Percentiles rank a stretch among this genome's conserved stretches.
Conservation (phyloP, 495 filamentous ascomycete species). For the Annulohypoxylon maeteangense region DNA sequence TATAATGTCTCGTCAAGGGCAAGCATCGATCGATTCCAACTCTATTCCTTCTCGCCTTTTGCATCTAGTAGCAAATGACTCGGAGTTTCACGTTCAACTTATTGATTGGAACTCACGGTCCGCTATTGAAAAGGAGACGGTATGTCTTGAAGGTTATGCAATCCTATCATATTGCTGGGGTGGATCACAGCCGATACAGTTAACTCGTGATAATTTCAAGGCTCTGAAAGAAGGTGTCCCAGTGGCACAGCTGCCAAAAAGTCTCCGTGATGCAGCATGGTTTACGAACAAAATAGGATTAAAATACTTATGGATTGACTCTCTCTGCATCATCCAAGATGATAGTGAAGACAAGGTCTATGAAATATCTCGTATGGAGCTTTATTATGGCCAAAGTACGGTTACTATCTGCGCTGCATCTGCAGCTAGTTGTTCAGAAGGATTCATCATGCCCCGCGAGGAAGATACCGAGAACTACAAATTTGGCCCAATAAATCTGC, state of each 20-base stretch:
- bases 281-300: conserved; percentile 34
- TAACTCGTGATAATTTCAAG: conserved; percentile 10
- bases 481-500: conserved; percentile 27
- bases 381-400: conserved; percentile 34
- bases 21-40: conserved; percentile 3
- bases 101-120: conserved; percentile 3
- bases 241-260: conserved; percentile 22
- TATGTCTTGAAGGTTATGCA: conserved; percentile 26
- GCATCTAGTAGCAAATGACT: neutral
- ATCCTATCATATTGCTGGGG: conserved; percentile 41
- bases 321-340: conserved; percentile 49
- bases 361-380: conserved; percentile 43
- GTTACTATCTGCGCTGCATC: conserved; percentile 41
- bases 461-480: conserved; percentile 16
- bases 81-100: conserved; percentile 14
- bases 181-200: conserved; percentile 30
- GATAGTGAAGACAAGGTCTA: conserved; percentile 35
- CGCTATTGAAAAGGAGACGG: conserved; percentile 7
- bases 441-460: conserved; percentile 23
- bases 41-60: conserved; percentile 14
- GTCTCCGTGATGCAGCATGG: conserved; percentile 34
- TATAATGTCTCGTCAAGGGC: neutral
- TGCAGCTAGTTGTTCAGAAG: conserved; percentile 24
- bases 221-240: conserved; percentile 9
- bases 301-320: conserved; percentile 47